Percentiles rank a stretch among this genome's conserved stretches.
phyloP scores from a whole-genome alignment of 768 basidiomycete species.

The Rhizopogon vinicolor region DNA sequence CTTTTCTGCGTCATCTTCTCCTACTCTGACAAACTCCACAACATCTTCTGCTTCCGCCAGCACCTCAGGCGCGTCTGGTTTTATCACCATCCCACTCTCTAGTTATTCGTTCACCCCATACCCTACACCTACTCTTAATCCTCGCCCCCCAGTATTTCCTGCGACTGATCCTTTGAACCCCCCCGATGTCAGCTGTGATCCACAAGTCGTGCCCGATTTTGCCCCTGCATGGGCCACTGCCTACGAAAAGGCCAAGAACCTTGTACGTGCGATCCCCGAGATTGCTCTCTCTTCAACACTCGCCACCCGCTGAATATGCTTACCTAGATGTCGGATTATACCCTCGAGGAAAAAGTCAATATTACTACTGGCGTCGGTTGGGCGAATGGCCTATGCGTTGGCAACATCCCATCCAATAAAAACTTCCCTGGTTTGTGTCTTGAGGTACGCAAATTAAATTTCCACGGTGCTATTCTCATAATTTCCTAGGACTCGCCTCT shows the following conservation, averaged over 20 bases:
- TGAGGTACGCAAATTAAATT: slow-evolving; percentile 32
- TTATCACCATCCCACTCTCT: slow-evolving; percentile 30
- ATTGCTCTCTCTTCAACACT: background rate
- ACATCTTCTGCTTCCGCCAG: background rate
- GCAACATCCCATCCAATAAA: slow-evolving; percentile 44
- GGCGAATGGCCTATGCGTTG: slow-evolving; percentile 55
- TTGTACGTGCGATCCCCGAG: slow-evolving; percentile 27
- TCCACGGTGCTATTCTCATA: background rate
- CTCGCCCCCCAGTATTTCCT: slow-evolving; percentile 47
- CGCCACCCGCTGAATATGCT: background rate
- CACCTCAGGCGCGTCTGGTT: slow-evolving; percentile 12
- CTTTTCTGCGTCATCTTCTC: background rate
- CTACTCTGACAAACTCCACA: background rate
- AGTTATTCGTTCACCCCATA: slow-evolving; percentile 46
- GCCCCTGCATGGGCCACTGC: slow-evolving; percentile 45
- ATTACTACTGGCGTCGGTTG: slow-evolving; percentile 17
- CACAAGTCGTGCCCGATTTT: slow-evolving; percentile 34
- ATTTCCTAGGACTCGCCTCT: slow-evolving; percentile 25
- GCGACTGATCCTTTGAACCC: slow-evolving; percentile 46
- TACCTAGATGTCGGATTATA: slow-evolving; percentile 34
- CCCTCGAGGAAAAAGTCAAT: slow-evolving; percentile 19
- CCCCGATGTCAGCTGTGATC: slow-evolving; percentile 39
- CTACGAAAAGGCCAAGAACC: slow-evolving; percentile 46
- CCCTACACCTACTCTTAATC: slow-evolving; percentile 48
- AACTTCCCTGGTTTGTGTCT: slow-evolving; percentile 60